Evolutionary conservation across 2,329 filamentous ascomycete genomes (phyloP).

Genomic region (Cordyceps fumosorosea): DNA sequence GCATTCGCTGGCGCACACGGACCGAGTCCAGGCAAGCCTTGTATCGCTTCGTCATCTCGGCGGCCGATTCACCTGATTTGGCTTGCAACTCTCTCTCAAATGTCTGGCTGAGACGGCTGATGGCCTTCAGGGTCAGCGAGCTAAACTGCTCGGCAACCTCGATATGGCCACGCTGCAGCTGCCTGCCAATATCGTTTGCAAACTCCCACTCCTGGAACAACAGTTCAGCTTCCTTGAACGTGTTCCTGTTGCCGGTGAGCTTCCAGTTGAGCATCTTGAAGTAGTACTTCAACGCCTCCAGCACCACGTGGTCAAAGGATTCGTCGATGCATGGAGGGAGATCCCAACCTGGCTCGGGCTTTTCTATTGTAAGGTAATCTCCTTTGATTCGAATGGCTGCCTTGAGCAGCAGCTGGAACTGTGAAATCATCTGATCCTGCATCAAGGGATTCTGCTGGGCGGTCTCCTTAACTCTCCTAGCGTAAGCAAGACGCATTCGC

Average conservation of each 20-base stretch:
- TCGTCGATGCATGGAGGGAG: slow-evolving; percentile 94
- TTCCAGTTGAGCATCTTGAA: slow-evolving; percentile 99
- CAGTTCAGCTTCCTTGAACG: slow-evolving; percentile 97
- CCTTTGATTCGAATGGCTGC: slow-evolving; percentile 90
- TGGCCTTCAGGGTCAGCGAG: slow-evolving; percentile 84
- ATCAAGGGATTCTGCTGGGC: slow-evolving; percentile 88
- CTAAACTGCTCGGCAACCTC: slow-evolving; percentile 98
- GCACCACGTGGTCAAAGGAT: slow-evolving; percentile 83
- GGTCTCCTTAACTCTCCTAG: slow-evolving; percentile 91
- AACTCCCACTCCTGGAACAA: slow-evolving; percentile 98
- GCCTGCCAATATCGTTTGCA: slow-evolving; percentile 84
- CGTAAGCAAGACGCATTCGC: slow-evolving; percentile 81
- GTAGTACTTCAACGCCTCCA: slow-evolving; percentile 94
- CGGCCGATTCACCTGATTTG: slow-evolving; percentile 72
- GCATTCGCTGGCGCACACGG: slow-evolving; percentile 88
- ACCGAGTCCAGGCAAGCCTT: slow-evolving; percentile 94
- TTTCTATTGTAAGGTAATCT: slow-evolving; percentile 75
- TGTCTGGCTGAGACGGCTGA: slow-evolving; percentile 79
- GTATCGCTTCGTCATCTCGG: slow-evolving; percentile 95
- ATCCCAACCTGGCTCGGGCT: slow-evolving; percentile 89
- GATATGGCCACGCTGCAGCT: slow-evolving; percentile 88
- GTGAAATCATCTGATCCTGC: slow-evolving; percentile 94
- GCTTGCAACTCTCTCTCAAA: slow-evolving; percentile 88
- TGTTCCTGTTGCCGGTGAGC: slow-evolving; percentile 94
- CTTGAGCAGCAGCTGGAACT: slow-evolving; percentile 89